These are phyloP conservation scores for Vigna trinervia DNA, from an alignment of 306 rosid genomes.

Conservation along the genomic window DNA sequence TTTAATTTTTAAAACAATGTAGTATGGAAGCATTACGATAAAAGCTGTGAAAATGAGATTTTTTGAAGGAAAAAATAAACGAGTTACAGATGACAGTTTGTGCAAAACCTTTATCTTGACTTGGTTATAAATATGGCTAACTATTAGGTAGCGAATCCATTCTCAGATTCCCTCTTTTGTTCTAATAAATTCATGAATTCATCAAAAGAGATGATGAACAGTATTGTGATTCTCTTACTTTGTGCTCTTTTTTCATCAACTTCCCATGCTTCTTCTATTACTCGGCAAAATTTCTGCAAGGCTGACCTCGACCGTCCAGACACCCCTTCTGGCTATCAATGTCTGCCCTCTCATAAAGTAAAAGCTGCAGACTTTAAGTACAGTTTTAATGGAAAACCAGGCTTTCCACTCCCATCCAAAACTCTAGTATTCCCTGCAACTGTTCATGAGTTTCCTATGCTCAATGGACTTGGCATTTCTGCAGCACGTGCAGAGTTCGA, in stretches of 20 bases:
- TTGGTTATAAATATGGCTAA: too few relatives aligned
- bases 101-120: too few relatives aligned
- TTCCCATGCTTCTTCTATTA: not conserved
- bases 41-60: too few relatives aligned
- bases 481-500: not conserved
- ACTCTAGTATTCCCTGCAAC: not conserved
- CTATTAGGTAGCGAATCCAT: too few relatives aligned
- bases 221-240: not conserved
- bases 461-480: not conserved
- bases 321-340: conserved; percentile 55
- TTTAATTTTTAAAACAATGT: too few relatives aligned
- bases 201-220: too few relatives aligned
- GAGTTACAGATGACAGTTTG: too few relatives aligned
- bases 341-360: not conserved
- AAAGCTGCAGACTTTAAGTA: not conserved
- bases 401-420: not conserved
- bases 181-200: too few relatives aligned
- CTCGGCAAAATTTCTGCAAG: conserved; percentile 59
- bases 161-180: too few relatives aligned
- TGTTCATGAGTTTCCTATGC: not conserved
- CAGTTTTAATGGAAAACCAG: not conserved
- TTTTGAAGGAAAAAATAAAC: too few relatives aligned
- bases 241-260: not conserved
- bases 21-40: too few relatives aligned
- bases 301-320: conserved; percentile 54